Conservation (phyloP, 1,139 yeast genomes). For the Nakaseomyces delphensis region DNA sequence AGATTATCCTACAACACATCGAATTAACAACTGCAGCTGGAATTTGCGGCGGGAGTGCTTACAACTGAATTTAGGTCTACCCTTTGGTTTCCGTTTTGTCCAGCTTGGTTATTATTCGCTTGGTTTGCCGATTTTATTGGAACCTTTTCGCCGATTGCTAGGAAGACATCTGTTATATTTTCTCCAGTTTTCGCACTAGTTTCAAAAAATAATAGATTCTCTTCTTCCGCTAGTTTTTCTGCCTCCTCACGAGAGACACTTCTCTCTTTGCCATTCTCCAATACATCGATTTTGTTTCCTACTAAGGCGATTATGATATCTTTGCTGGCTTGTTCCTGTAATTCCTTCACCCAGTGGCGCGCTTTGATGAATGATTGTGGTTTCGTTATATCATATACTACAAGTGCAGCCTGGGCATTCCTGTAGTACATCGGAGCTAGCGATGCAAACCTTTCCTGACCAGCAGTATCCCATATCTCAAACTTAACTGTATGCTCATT, state of each 20-base stretch:
- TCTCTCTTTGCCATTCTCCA: conserved; percentile 43
- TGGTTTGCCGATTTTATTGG: conserved; percentile 6
- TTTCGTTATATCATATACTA: conserved; percentile 90
- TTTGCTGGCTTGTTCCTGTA: conserved; percentile 89
- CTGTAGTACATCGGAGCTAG: conserved; percentile 97
- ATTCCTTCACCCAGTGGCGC: conserved; percentile 97
- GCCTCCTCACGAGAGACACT: conserved; percentile 89
- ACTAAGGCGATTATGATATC: conserved; percentile 88
- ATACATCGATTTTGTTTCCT: conserved; percentile 82
- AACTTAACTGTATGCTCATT: conserved; percentile 87
- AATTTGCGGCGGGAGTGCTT: conserved; percentile 5
- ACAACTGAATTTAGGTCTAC: conserved; percentile 7
- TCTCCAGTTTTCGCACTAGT: conserved; percentile 91
- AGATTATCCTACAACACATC: no score
- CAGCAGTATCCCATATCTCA: conserved; percentile 99
- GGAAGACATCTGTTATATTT: conserved; percentile 85
- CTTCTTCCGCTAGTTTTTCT: conserved; percentile 68
- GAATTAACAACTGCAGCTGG: conserved; percentile 7
- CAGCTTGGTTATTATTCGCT: conserved; percentile 8
- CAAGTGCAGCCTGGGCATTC: conserved; percentile 97
- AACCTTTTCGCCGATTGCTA: conserved; percentile 71
- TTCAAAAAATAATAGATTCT: conserved; percentile 82
- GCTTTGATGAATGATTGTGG: conserved; percentile 97
- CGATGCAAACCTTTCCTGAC: conserved; percentile 94
- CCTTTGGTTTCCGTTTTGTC: conserved; percentile 5